Evolutionary conservation across 2,329 filamentous ascomycete genomes (phyloP), one percentile per base, ranked within the genome.

Genomic region (Aspergillus intermedius): DNA sequence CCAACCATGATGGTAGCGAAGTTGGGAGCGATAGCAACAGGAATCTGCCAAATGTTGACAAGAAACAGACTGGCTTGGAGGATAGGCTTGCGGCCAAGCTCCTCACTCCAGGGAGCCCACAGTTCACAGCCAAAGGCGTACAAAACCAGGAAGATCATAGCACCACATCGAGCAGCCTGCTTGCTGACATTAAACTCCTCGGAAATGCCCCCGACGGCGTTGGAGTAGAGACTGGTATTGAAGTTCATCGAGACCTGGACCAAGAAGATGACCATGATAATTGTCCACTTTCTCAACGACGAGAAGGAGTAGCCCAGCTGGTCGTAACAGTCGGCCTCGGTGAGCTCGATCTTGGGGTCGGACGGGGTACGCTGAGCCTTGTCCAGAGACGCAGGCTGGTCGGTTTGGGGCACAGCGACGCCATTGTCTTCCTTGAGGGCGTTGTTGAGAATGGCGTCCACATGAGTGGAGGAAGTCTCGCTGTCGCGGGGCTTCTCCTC

Each of bases 111-210:
- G 0, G 88, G 88, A 0, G 88, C 88, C 88, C 88, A 93, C 0
- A 91, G 77, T 67, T 93, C 88, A 65, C 88, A 93, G 32, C 88
- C 88, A 63, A 93, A 91, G 34, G 87, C 88, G 65, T 94, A 93
- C 2, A 83, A 68, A 45, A 93, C 77, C 35, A 94, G 71, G 71
- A 91, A 93, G 53, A 90, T 80, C 71, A 87, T 84, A 50, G 87
- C 86, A 63, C 88, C 88, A 49, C 81, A 79, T 47, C 87, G 80
- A 4, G 84, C 87, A 3, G 79, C 81, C 65, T 88, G 85, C 23
- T 73, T 72, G 52, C 82, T 85, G 52, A 91, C 83, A 42, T 70
- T 56, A 55, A 87, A 93, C 52, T 89, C 77, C 17, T 83, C 72
- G 0, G 79, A 73, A 45, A 89, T 87, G 21, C 84, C 84, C 1